Conservation (phyloP, 169 alveolate species). For the Plasmodium falciparum region DNA sequence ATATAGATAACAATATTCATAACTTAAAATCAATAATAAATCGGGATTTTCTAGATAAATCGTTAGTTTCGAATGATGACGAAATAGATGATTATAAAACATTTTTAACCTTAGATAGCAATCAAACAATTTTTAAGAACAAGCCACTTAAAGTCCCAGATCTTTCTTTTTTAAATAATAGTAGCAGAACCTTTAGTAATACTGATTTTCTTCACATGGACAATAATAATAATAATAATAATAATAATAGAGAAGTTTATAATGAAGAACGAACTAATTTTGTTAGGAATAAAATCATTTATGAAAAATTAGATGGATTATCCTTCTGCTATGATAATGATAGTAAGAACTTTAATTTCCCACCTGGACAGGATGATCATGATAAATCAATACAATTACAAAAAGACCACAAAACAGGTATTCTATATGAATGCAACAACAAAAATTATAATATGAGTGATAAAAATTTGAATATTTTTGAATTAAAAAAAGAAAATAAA, state of each 20-base stretch:
- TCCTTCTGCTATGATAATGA: conserved; percentile 34
- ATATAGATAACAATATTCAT: neutral
- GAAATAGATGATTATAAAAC: conserved; percentile 70
- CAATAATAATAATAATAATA: neutral
- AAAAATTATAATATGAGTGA: conserved; percentile 7
- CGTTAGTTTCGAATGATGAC: conserved; percentile 30
- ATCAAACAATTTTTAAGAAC: conserved; percentile 41
- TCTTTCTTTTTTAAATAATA: conserved; percentile 43
- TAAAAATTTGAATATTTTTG: conserved; percentile 14
- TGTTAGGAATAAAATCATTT: conserved; percentile 41
- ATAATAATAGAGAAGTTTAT: neutral
- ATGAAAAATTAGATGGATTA: conserved; percentile 47
- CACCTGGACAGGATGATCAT: conserved; percentile 10
- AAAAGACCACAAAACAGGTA: conserved; percentile 39
- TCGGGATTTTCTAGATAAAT: conserved; percentile 10
- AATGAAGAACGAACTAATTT: neutral
- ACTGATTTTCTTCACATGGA: neutral
- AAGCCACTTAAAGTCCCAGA: conserved; percentile 74
- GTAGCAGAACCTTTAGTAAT: conserved; percentile 26
- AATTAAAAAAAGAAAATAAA: conserved; percentile 37
- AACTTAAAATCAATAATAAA: conserved; percentile 14
- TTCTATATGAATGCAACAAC: conserved; percentile 5
- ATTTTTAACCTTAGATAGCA: conserved; percentile 60
- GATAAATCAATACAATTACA: conserved; percentile 13
- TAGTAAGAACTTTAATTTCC: conserved; percentile 1